Evolutionary conservation across 139 green algal species (phyloP).

Genomic region (Picochlorum sp.): DNA sequence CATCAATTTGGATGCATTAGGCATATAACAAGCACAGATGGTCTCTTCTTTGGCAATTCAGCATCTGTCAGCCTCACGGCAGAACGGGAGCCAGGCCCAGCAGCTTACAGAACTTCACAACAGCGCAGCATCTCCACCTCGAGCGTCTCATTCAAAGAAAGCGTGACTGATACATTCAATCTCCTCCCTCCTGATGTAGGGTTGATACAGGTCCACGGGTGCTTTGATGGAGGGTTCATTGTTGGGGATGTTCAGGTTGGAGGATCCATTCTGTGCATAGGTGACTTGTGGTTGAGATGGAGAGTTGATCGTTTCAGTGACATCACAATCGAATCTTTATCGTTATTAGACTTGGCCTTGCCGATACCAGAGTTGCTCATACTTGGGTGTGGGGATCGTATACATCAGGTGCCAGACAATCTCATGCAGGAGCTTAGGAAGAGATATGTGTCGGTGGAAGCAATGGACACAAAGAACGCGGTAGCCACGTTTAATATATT

Average conservation of each 20-base stretch:
- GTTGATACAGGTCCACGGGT: conserved; percentile 32
- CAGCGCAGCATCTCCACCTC: no score
- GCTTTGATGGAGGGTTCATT: conserved; percentile 24
- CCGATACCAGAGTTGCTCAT: conserved; percentile 25
- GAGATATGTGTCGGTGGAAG: conserved; percentile 41
- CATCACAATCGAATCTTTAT: conserved; percentile 12
- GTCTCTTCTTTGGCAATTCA: no score
- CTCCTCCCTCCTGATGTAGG: conserved; percentile 23
- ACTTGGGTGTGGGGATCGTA: conserved; percentile 6
- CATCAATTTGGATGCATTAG: no score
- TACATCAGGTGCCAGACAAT: conserved; percentile 6
- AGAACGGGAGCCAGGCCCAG: no score
- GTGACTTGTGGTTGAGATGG: conserved; percentile 12
- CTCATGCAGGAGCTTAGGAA: conserved; percentile 20
- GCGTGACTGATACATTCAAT: conserved; percentile 21
- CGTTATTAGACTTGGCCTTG: conserved; percentile 18
- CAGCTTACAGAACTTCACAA: no score
- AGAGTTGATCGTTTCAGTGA: conserved; percentile 7
- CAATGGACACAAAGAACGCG: conserved; percentile 58
- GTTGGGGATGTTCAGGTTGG: conserved; percentile 34
- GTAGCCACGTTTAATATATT: conserved; percentile 66
- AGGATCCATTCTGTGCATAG: conserved; percentile 13
- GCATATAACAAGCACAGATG: no score
- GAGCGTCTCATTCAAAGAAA: not conserved
- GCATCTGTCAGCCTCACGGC: no score